Base-by-base conservation (phyloP, 1,284 basidiomycete species). In the Puccinia polysora region DNA sequence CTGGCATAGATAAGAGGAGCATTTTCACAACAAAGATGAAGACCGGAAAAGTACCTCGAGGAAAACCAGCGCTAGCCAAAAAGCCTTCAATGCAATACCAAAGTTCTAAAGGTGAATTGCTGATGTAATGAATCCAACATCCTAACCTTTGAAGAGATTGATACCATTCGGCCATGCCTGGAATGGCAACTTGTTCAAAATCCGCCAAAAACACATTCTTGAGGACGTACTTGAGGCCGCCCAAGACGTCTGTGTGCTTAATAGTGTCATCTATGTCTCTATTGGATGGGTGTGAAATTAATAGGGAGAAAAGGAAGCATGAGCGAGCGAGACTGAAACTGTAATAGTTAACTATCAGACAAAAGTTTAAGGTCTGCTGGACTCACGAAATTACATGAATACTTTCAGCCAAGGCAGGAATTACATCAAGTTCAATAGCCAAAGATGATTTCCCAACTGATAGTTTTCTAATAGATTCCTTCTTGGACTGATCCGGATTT, bases 241-340 rank as follows among this genome's bases (percentile, higher is more conserved):
- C 73, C 0, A 77, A 72, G 1, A 79, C 77, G 25, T 76, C 75
- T 0, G 78, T 78, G 23, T 77, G 74, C 30, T 77, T 78, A 67
- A 78, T 75, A 7, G 78, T 79, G 52, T 79, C 78, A 71, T 79
- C 78, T n/a, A 79, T 76, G 62, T 79, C 78, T 4, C 75, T 76
- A 50, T 77, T 76, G n/a, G n/a, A 73, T 78, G 23, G 20, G 45
- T 58, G 40, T n/a, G 2, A 6, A 25, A 34, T 18, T 50, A 34
- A 30, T 20, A 38, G 4, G 4, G 43, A 43, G 32, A 36, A 36
- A 34, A 40, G n/a, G 40, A 8, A 60, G 14, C 4, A 60, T 12
- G 4, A 60, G 58, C 23, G 1, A 60, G 34, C 34, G 8, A 30
- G 32, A 56, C 14, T 6, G 10, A 23, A 15, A 62, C 12, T 30